A percentile compares a stretch with the other conserved stretches of the same genome.
phyloP scores from a whole-genome alignment of 495 filamentous ascomycete genomes.

The Endocarpon pusillum region DNA sequence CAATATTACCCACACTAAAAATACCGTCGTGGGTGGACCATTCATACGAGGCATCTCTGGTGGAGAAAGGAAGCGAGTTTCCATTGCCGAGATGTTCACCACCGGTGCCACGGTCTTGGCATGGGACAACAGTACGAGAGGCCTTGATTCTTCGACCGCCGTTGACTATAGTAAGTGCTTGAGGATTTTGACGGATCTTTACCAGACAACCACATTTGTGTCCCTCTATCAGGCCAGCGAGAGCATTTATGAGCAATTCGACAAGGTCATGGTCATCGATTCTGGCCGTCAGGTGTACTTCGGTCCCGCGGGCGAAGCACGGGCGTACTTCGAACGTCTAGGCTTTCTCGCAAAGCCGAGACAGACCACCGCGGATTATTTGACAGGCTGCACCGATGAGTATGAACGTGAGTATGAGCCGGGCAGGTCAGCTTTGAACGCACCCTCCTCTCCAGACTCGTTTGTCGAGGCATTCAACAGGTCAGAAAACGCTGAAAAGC shows the following conservation, averaged over 20 bases:
- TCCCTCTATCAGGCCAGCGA: slow-evolving; percentile 73
- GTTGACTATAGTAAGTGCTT: slow-evolving; percentile 57
- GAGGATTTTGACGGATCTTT: slow-evolving; percentile 60
- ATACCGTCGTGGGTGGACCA: slow-evolving; percentile 66
- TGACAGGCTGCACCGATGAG: slow-evolving; percentile 71
- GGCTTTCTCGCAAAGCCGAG: slow-evolving; percentile 65
- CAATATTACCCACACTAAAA: slow-evolving; percentile 67
- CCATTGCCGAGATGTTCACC: slow-evolving; percentile 42
- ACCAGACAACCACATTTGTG: slow-evolving; percentile 63
- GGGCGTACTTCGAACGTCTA: slow-evolving; percentile 63
- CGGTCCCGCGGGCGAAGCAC: slow-evolving; percentile 50
- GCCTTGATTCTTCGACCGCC: slow-evolving; percentile 69
- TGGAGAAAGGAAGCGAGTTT: slow-evolving; percentile 57
- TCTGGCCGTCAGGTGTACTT: slow-evolving; percentile 67
- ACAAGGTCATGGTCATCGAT: slow-evolving; percentile 76
- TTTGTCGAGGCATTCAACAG: slow-evolving; percentile 51
- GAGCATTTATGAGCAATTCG: slow-evolving; percentile 71
- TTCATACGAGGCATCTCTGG: slow-evolving; percentile 75
- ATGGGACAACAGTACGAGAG: slow-evolving; percentile 77
- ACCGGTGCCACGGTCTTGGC: slow-evolving; percentile 54
- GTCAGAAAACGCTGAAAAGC: slow-evolving; percentile 36
- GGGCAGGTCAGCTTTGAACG: slow-evolving; percentile 40
- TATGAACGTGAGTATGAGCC: slow-evolving; percentile 62
- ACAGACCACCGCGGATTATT: slow-evolving; percentile 72
- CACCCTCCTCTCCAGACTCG: slow-evolving; percentile 45